Base-by-base conservation (phyloP, 108 stramenopile genomes). In the Stephanodiscus triporus region DNA sequence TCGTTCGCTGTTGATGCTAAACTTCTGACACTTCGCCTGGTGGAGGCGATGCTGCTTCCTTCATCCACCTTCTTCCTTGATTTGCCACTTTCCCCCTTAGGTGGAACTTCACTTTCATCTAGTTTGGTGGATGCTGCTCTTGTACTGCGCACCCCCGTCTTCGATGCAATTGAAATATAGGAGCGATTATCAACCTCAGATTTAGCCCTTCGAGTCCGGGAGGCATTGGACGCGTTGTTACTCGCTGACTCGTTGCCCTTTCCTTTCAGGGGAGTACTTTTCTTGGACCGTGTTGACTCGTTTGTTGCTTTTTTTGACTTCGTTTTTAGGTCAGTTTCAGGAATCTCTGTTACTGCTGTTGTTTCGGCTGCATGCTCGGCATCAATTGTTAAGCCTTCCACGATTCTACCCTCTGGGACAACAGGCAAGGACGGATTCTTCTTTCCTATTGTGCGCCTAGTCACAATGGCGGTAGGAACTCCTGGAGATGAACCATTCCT, bases 331-430 rank as follows among this genome's bases (percentile, higher is more conserved):
- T 63, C 43, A 9, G 62, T 23, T 45, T 36, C 62, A 7, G 27
- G 2, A 29, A 20, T 10, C n/a, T 66, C 50, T n/a, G 42, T 50
- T 7, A 24, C n/a, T 16, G 9, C 47, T 59, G 11, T 32, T 54
- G 8, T 32, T 63, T 34, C 22, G 16, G 42, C 27, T 37, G 19
- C 26, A 19, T 1, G 5, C 53, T 0, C 23, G 23, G 26, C 23
- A 59, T 29, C 37, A 65, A 45, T 0, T 19, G 63, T 65, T n/a
- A 48, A 1, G 65, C 65, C 68, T 24, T 78, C 57, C 30, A 51
- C 43, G 19, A 71, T 67, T 19, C 37, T 63, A 47, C 64, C 49
- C 64, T 78, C 78, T 9, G 78, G 78, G 8, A 78, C 64, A 19
- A 62, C 58, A 53, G 70, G 66, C 57, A 72, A 23, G 36, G 57